phyloP scores from a whole-genome alignment of 139 green algal species.

The Coelastrella sp. region DNA sequence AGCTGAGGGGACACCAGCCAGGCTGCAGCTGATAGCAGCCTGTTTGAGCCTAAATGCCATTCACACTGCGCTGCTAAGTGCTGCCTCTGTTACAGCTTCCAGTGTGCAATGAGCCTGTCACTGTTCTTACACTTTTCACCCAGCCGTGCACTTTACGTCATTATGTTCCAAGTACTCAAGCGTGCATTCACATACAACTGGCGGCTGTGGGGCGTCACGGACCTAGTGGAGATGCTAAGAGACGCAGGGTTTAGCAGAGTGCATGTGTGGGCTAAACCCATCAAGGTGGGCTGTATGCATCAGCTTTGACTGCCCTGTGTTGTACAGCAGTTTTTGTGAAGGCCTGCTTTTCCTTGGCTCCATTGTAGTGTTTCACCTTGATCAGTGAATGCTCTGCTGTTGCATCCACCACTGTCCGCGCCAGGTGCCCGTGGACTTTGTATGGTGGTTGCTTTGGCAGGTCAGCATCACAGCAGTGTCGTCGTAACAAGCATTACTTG shows the following conservation, averaged over 20 bases:
- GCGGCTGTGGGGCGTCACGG: constrained; percentile 24
- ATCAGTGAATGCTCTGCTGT: no score
- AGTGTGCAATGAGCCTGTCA: background rate
- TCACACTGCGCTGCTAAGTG: no score
- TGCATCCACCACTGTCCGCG: no score
- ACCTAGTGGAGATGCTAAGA: constrained; percentile 17
- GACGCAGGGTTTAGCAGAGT: constrained; percentile 11
- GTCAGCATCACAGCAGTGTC: background rate
- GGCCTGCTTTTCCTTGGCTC: no score
- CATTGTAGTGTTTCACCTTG: no score
- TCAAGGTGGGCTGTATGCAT: background rate
- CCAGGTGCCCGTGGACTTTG: no score
- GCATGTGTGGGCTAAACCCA: background rate
- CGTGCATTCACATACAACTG: constrained; percentile 28
- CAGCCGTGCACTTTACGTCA: no score
- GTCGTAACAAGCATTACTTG: background rate
- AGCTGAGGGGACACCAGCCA: no score
- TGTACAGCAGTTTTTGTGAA: background rate
- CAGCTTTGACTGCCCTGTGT: no score
- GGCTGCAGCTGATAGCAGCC: no score
- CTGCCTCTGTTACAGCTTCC: background rate
- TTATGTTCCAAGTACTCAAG: background rate
- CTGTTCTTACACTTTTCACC: no score
- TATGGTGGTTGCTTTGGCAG: background rate
- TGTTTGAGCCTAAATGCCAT: no score